Evolutionary conservation across 345 rosid species (phyloP).

Genomic region (Populus ilicifolia): DNA sequence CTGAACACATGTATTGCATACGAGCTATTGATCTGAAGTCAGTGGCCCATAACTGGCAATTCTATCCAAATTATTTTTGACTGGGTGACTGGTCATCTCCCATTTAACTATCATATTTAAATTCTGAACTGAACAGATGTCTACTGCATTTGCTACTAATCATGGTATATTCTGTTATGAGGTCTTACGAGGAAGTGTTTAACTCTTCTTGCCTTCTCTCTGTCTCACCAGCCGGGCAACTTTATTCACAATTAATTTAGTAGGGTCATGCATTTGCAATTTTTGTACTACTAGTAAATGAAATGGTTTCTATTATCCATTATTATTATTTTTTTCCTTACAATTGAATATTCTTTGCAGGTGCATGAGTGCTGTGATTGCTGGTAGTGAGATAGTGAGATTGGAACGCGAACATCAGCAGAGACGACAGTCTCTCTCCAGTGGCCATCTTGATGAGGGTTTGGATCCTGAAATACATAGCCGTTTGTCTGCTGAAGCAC

Average conservation of each 20-base stretch:
- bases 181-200: no score
- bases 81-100: background rate
- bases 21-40: no score
- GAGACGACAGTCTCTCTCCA: conserved; percentile 58
- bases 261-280: background rate
- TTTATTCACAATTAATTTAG: background rate
- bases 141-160: background rate
- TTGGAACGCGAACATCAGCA: conserved; percentile 83
- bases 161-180: background rate
- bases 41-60: no score
- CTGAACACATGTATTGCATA: no score
- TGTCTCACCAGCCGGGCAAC: background rate
- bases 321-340: background rate
- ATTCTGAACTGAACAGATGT: background rate
- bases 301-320: background rate
- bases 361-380: conserved; percentile 85
- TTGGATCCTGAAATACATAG: conserved; percentile 63
- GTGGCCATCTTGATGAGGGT: conserved; percentile 61
- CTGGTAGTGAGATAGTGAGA: conserved; percentile 81
- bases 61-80: background rate
- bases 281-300: background rate
- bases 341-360: conserved; percentile 40
- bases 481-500: conserved; percentile 75
- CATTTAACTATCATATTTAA: background rate
- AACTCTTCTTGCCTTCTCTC: background rate